Conservation (phyloP, 2,329 filamentous ascomycete species). For the Venturia asperata region DNA sequence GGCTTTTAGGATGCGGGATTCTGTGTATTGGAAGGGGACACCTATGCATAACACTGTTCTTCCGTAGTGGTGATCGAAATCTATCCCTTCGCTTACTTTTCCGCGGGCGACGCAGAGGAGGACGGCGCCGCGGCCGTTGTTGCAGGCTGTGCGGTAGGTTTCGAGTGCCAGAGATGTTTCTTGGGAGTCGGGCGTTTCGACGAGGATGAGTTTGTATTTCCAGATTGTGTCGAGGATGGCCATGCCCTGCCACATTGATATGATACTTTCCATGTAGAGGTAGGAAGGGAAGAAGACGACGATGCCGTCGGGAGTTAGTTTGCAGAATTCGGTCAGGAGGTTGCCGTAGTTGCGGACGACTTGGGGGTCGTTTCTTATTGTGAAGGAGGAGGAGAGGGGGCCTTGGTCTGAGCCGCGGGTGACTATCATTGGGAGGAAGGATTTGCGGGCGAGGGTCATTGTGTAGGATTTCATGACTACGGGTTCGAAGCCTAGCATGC, state of each 20-base stretch:
- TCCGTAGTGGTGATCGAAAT: conserved; percentile 98
- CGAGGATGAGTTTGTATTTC: conserved; percentile 97
- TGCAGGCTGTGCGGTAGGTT: conserved; percentile 94
- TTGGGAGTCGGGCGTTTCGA: conserved; percentile 95
- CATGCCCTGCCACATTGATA: conserved; percentile 99
- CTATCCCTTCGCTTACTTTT: conserved; percentile 95
- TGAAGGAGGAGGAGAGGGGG: conserved; percentile 85
- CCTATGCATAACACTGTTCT: conserved; percentile 93
- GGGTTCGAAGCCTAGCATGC: conserved; percentile 89
- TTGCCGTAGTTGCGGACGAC: conserved; percentile 97
- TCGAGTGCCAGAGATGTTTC: conserved; percentile 93
- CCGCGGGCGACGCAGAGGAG: conserved; percentile 91
- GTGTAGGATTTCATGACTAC: conserved; percentile 95
- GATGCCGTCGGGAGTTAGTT: conserved; percentile 90
- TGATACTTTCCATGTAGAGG: conserved; percentile 98
- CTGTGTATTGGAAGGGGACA: conserved; percentile 97
- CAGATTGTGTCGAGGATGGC: conserved; percentile 94
- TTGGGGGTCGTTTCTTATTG: conserved; percentile 89
- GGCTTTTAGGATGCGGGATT: conserved; percentile 93
- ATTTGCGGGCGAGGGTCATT: conserved; percentile 88
- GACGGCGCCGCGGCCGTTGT: conserved; percentile 90
- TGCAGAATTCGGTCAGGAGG: conserved; percentile 87
- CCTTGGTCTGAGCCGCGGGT: conserved; percentile 92
- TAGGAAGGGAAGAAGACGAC: conserved; percentile 99
- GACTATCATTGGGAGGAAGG: conserved; percentile 98